phyloP scores from a whole-genome alignment of 441 rosid genomes.

The Manihot esculenta region DNA sequence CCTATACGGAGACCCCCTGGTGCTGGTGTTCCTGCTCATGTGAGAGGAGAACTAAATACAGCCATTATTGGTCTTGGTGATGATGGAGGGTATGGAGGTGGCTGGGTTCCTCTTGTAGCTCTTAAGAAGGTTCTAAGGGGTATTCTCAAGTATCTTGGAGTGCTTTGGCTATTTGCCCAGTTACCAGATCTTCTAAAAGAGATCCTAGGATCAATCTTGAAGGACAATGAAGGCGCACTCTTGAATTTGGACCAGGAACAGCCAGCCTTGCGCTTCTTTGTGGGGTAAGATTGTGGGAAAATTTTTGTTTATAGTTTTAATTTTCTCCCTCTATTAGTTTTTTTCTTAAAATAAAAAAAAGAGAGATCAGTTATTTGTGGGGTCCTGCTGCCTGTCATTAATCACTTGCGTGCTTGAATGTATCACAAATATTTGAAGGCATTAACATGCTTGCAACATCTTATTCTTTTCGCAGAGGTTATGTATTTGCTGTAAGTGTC shows the following conservation, averaged over 20 bases:
- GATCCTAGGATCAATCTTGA: constrained; percentile 92
- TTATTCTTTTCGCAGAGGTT: constrained; percentile 61
- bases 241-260: constrained; percentile 99
- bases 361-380: neutral
- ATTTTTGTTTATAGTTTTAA: constrained; percentile 14
- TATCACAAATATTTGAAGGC: neutral
- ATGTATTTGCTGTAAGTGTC: constrained; percentile 95
- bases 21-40: constrained; percentile 80
- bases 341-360: neutral
- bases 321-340: neutral
- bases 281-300: constrained; percentile 64
- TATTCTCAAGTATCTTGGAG: constrained; percentile 90
- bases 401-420: neutral
- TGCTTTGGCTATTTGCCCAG: constrained; percentile 87
- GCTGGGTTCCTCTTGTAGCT: constrained; percentile 99
- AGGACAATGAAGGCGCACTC: constrained; percentile 95
- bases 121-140: constrained; percentile 97
- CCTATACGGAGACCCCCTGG: constrained; percentile 83
- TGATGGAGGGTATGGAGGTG: constrained; percentile 99
- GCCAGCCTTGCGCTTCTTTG: constrained; percentile 97
- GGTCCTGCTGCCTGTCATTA: neutral
- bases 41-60: constrained; percentile 92
- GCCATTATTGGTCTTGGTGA: constrained; percentile 98
- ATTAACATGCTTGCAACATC: neutral
- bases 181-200: constrained; percentile 84